Evolutionary conservation across 306 rosid species (phyloP).

Genomic region (Dryas drummondii): DNA sequence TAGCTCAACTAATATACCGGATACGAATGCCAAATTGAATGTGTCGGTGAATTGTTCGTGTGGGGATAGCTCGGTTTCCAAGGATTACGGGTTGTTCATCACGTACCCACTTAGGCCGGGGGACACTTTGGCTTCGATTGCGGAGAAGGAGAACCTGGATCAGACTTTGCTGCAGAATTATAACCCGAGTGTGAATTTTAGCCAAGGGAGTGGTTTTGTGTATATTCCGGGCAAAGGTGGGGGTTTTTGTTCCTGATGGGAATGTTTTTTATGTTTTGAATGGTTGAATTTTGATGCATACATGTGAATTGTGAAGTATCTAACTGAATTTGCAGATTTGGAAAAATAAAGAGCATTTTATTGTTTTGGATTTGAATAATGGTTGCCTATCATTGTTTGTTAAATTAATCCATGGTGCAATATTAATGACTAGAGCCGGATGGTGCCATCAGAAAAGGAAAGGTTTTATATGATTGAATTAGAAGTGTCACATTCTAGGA

Average conservation of each 20-base stretch:
- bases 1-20: constrained; percentile 23
- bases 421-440: neutral
- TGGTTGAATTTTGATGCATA: neutral
- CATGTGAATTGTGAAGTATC: neutral
- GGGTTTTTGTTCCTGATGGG: constrained; percentile 1
- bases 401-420: neutral
- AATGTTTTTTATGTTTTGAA: neutral
- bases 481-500: neutral
- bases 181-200: constrained; percentile 55
- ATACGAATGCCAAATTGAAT: constrained; percentile 25
- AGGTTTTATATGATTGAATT: neutral
- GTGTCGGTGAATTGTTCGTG: constrained; percentile 66
- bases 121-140: constrained; percentile 36
- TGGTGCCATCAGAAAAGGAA: neutral
- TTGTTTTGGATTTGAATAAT: neutral
- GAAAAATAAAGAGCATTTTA: neutral
- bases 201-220: constrained; percentile 44
- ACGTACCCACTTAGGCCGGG: constrained; percentile 54
- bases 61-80: constrained; percentile 51
- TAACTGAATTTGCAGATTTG: neutral
- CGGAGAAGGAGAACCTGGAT: constrained; percentile 16
- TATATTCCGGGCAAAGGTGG: constrained; percentile 69
- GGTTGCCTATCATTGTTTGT: neutral
- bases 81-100: constrained; percentile 60
- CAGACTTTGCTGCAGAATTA: constrained; percentile 43